phyloP scores from a whole-genome alignment of 345 rosid genomes.

The Isatis tinctoria region DNA sequence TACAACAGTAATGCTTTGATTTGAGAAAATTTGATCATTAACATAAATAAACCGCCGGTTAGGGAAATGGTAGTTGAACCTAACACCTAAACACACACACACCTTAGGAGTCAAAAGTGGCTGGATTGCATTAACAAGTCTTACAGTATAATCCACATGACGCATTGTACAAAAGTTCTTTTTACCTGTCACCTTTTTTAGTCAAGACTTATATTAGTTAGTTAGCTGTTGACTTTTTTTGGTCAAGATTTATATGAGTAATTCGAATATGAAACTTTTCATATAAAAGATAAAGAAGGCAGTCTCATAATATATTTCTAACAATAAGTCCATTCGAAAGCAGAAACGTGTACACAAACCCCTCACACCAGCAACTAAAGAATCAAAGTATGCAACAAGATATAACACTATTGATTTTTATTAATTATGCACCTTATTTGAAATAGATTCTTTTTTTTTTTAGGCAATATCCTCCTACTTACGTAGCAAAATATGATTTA shows the following conservation, averaged over 20 bases:
- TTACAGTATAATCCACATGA: constrained; percentile 6
- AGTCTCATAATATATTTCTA: neutral
- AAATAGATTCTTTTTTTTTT: neutral
- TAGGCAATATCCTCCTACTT: neutral
- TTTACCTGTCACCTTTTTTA: constrained; percentile 18
- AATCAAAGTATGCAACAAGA: too few relatives aligned
- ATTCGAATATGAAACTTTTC: neutral
- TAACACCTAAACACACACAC: constrained; percentile 18
- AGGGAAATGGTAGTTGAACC: constrained; percentile 35
- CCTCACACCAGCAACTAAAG: neutral
- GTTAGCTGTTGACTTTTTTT: constrained; percentile 24
- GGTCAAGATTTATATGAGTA: constrained; percentile 4
- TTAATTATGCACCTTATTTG: neutral
- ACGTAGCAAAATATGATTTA: neutral
- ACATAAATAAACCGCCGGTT: constrained; percentile 12
- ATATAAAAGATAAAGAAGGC: neutral
- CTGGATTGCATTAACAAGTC: constrained; percentile 8
- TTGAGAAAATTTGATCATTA: neutral
- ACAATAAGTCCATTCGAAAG: neutral
- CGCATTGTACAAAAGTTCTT: constrained; percentile 11
- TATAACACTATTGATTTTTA: neutral
- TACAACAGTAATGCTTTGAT: neutral
- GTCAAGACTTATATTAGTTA: constrained; percentile 4
- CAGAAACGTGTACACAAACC: constrained; percentile 20
- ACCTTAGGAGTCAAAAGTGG: constrained; percentile 9